Evolutionary conservation across 148 eudicot species (phyloP).

Genomic region (Vaccinium myrtillus): DNA sequence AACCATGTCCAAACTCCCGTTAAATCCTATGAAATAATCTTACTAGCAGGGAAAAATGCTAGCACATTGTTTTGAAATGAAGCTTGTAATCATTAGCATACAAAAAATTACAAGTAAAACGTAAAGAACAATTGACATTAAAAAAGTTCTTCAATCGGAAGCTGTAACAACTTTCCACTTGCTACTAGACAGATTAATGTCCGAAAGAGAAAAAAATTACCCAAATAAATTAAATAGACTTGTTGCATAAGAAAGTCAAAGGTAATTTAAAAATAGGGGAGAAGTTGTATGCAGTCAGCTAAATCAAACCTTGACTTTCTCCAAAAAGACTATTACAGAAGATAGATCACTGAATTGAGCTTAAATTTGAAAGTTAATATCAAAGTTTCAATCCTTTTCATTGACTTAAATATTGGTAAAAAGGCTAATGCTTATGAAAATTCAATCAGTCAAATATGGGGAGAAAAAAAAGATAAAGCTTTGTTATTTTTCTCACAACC

Average conservation of each 20-base stretch:
- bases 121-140: background rate
- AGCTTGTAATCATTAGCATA: background rate
- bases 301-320: background rate
- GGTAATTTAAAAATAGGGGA: background rate
- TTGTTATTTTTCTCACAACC: background rate
- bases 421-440: background rate
- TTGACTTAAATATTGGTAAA: background rate
- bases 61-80: background rate
- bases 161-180: background rate
- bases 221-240: background rate
- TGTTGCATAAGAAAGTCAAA: background rate
- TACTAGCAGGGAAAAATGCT: background rate
- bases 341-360: background rate
- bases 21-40: background rate
- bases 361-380: background rate
- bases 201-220: background rate
- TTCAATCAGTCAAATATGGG: background rate
- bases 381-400: background rate
- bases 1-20: background rate
- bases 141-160: background rate
- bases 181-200: background rate
- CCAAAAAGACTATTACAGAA: background rate
- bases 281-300: background rate
- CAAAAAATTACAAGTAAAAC: background rate
- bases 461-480: no score